phyloP scores from a whole-genome alignment of 768 basidiomycete species.

The Porpolomopsis calyptriformis region DNA sequence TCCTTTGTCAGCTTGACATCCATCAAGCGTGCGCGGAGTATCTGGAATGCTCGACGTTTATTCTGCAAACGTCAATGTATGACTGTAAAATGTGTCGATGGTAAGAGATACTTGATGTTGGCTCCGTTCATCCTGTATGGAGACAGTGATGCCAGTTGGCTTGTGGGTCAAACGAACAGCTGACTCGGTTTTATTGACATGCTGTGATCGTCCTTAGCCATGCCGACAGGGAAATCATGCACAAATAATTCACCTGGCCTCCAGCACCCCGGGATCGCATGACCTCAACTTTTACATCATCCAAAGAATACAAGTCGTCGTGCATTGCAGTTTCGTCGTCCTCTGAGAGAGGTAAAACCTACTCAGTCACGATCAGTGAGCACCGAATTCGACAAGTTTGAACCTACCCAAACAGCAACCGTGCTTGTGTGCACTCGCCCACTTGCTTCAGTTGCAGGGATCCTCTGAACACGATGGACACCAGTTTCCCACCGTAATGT shows the following conservation, averaged over 20 bases:
- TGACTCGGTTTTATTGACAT: slow-evolving; percentile 98
- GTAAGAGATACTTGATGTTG: slow-evolving; percentile 69
- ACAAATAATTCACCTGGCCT: slow-evolving; percentile 56
- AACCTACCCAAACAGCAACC: slow-evolving; percentile 68
- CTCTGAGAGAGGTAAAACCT: slow-evolving; percentile 78
- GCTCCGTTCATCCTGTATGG: slow-evolving; percentile 96
- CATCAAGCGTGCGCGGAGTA: slow-evolving; percentile 77
- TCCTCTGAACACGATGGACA: slow-evolving; percentile 90
- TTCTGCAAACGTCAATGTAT: slow-evolving; percentile 45
- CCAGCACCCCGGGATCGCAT: slow-evolving; percentile 97
- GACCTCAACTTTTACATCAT: slow-evolving; percentile 84
- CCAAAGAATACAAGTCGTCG: slow-evolving; percentile 54
- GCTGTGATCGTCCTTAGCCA: slow-evolving; percentile 33
- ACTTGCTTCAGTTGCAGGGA: slow-evolving; percentile 81
- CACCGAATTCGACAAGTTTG: background rate
- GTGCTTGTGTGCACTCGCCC: slow-evolving; percentile 92
- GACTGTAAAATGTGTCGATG: background rate
- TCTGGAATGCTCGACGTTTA: slow-evolving; percentile 83
- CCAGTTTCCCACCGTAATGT: slow-evolving; percentile 83
- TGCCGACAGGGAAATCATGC: background rate
- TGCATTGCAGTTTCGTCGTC: slow-evolving; percentile 47
- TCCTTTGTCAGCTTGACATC: slow-evolving; percentile 67
- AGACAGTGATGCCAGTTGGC: slow-evolving; percentile 88
- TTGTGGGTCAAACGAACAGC: slow-evolving; percentile 90
- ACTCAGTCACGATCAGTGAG: background rate